Percentiles rank a stretch among this genome's conserved stretches.
Evolutionary conservation across 768 basidiomycete species (phyloP).

Genomic region (Pleurotus tuber-regium): DNA sequence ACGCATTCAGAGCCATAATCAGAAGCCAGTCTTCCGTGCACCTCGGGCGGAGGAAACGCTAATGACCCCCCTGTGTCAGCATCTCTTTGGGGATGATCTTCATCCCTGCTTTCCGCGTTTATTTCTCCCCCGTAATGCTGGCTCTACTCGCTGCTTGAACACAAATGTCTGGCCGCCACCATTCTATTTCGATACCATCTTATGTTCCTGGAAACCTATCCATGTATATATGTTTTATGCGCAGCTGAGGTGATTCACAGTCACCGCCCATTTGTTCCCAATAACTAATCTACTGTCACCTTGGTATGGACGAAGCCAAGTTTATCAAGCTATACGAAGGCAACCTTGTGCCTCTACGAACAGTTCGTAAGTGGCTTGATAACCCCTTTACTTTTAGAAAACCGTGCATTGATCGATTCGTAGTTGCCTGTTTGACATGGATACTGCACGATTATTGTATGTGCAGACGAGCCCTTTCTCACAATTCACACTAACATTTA

Average conservation of each 20-base stretch:
- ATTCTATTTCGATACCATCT: background rate
- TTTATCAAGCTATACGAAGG: conserved; percentile 5
- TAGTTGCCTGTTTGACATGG: conserved; percentile 35
- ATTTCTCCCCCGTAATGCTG: no score
- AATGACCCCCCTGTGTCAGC: no score
- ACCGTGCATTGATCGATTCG: background rate
- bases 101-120: no score
- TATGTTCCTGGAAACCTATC: background rate
- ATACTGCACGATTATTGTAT: conserved; percentile 34
- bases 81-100: no score
- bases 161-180: background rate
- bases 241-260: background rate
- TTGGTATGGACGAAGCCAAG: background rate
- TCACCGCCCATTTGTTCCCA: background rate
- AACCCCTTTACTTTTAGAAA: no score
- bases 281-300: background rate
- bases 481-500: background rate
- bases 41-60: no score
- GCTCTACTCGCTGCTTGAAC: no score
- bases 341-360: conserved; percentile 1
- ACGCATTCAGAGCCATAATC: no score
- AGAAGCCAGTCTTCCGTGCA: no score
- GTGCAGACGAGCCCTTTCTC: background rate
- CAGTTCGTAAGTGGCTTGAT: background rate
- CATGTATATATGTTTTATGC: background rate